Conservation (phyloP, 2,329 filamentous ascomycete species). For the Colletotrichum neosansevieriae region DNA sequence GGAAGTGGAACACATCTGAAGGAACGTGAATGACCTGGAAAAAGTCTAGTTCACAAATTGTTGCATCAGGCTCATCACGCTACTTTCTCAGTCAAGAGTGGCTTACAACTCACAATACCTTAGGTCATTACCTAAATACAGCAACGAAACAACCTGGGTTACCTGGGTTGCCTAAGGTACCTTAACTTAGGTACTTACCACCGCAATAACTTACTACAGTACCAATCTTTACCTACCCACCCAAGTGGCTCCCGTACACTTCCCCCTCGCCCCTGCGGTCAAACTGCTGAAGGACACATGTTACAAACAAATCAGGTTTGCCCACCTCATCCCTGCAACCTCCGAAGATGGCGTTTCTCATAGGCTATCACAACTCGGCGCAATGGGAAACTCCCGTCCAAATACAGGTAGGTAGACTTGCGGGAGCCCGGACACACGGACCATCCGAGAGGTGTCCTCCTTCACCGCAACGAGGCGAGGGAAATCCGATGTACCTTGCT, state of each 20-base stretch:
- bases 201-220: too few relatives aligned
- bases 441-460: constrained; percentile 28
- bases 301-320: constrained; percentile 23
- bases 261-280: not conserved
- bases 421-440: constrained; percentile 33
- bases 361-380: constrained; percentile 22
- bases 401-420: constrained; percentile 6
- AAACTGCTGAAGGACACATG: constrained; percentile 18
- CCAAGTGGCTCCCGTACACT: constrained; percentile 3
- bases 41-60: too few relatives aligned
- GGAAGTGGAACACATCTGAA: not conserved
- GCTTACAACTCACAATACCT: too few relatives aligned
- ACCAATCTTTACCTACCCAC: not conserved
- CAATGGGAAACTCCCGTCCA: constrained; percentile 12
- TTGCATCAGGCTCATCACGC: too few relatives aligned
- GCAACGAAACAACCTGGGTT: not conserved
- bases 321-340: constrained; percentile 26
- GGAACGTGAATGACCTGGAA: not conserved
- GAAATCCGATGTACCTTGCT: constrained; percentile 19
- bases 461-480: constrained; percentile 33
- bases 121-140: not conserved
- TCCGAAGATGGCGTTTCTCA: not conserved
- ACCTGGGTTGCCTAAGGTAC: too few relatives aligned
- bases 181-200: too few relatives aligned
- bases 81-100: too few relatives aligned